phyloP scores from a whole-genome alignment of 345 rosid genomes.

The Eucalyptus leucophloia region DNA sequence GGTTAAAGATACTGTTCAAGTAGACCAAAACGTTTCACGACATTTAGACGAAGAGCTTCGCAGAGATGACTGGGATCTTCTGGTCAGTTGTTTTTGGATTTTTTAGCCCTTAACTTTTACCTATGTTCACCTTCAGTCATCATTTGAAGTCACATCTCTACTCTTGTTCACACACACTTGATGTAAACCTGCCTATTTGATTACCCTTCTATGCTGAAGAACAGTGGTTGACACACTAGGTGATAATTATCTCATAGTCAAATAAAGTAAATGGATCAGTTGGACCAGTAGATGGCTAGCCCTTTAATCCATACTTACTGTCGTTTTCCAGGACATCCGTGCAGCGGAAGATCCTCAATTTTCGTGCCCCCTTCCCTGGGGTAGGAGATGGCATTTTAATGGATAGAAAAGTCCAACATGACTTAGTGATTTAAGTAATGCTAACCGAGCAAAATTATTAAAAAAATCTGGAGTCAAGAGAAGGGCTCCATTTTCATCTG shows the following conservation, averaged over 20 bases:
- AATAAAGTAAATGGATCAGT: too few species aligned
- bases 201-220: background rate
- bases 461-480: background rate
- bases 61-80: slow-evolving; percentile 70
- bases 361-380: background rate
- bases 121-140: background rate
- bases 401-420: background rate
- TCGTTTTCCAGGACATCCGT: rapidly evolving
- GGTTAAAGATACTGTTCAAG: slow-evolving; percentile 93
- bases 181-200: background rate
- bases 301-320: too few species aligned
- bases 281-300: too few species aligned
- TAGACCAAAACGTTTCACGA: slow-evolving; percentile 74
- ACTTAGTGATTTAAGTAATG: background rate
- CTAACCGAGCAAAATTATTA: background rate
- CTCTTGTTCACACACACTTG: background rate
- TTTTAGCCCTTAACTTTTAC: background rate
- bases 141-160: background rate
- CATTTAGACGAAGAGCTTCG: slow-evolving; percentile 57
- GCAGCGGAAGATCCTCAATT: too few species aligned
- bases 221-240: background rate
- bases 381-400: background rate
- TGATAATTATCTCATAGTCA: too few species aligned
- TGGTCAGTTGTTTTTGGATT: slow-evolving; percentile 33
- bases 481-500: background rate